Evolutionary conservation across 306 rosid species (phyloP).

Genomic region (Myrica gale): DNA sequence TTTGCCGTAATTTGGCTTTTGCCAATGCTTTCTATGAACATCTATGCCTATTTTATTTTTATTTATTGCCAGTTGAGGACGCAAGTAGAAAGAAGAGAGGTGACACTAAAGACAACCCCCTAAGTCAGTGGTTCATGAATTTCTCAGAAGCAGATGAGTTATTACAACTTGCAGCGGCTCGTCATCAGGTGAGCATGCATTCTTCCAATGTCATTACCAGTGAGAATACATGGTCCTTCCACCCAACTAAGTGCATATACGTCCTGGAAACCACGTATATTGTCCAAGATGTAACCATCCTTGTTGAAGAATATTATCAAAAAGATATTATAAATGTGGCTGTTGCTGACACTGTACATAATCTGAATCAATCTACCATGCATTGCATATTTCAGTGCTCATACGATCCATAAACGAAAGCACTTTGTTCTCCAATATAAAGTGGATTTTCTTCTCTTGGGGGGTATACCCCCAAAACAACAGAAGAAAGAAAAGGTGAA

Average conservation of each 20-base stretch:
- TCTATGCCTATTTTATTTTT: background rate
- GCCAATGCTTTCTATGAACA: slow-evolving; percentile 19
- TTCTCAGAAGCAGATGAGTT: slow-evolving; percentile 89
- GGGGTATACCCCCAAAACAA: no score
- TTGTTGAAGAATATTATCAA: background rate
- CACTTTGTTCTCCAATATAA: background rate
- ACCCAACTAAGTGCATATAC: background rate
- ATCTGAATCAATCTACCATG: background rate
- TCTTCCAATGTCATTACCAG: slow-evolving; percentile 15
- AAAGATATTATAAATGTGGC: background rate
- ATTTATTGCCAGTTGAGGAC: slow-evolving; percentile 65
- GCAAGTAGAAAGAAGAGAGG: slow-evolving; percentile 63
- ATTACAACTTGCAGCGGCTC: slow-evolving; percentile 79
- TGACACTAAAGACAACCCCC: slow-evolving; percentile 67
- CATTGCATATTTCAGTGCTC: background rate
- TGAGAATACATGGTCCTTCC: background rate
- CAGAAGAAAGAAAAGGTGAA: no score
- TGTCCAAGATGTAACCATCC: background rate
- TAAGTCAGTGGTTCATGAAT: slow-evolving; percentile 65
- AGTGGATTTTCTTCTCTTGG: background rate
- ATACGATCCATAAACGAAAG: background rate
- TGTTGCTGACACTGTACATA: background rate
- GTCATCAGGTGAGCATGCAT: slow-evolving; percentile 57
- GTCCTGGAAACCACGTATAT: background rate
- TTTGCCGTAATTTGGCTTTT: slow-evolving; percentile 21